These are phyloP conservation scores for Triticum urartu DNA, from an alignment of 176 grass and related monocot species.

Conservation along the genomic window DNA sequence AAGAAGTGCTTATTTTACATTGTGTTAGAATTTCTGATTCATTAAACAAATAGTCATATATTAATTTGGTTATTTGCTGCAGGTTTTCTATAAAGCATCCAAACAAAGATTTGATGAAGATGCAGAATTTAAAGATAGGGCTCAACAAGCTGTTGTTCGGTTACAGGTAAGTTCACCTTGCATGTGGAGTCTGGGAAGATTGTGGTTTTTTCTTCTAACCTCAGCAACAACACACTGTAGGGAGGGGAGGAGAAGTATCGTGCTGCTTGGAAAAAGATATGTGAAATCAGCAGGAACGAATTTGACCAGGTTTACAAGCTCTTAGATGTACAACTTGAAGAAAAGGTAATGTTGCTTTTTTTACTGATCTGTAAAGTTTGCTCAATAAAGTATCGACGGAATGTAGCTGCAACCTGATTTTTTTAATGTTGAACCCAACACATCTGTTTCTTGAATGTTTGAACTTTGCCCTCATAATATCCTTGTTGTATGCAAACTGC, in stretches of 20 bases:
- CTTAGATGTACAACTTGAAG: conserved; percentile 71
- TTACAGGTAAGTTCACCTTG: conserved; percentile 59
- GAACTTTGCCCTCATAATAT: background rate
- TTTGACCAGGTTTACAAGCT: conserved; percentile 84
- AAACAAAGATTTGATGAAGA: conserved; percentile 86
- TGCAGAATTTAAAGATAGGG: conserved; percentile 72
- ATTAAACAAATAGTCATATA: background rate
- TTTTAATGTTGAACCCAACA: background rate
- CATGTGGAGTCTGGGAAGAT: conserved; percentile 14
- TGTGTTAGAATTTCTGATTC: background rate
- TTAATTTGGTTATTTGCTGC: conserved; percentile 27
- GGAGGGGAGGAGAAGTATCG: conserved; percentile 77
- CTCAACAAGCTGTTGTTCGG: conserved; percentile 83
- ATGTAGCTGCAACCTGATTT: background rate
- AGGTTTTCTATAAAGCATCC: conserved; percentile 95
- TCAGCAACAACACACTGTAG: conserved; percentile 43
- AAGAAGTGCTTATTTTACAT: background rate
- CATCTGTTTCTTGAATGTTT: conserved; percentile 1
- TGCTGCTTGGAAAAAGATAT: conserved; percentile 93
- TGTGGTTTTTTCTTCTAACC: conserved; percentile 6
- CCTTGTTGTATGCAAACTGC: background rate
- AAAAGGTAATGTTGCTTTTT: conserved; percentile 58
- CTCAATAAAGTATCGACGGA: background rate
- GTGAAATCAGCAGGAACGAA: conserved; percentile 89
- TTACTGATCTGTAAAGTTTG: background rate